phyloP scores from a whole-genome alignment of 2,329 filamentous ascomycete species.

The Trichophaea hybrida region DNA sequence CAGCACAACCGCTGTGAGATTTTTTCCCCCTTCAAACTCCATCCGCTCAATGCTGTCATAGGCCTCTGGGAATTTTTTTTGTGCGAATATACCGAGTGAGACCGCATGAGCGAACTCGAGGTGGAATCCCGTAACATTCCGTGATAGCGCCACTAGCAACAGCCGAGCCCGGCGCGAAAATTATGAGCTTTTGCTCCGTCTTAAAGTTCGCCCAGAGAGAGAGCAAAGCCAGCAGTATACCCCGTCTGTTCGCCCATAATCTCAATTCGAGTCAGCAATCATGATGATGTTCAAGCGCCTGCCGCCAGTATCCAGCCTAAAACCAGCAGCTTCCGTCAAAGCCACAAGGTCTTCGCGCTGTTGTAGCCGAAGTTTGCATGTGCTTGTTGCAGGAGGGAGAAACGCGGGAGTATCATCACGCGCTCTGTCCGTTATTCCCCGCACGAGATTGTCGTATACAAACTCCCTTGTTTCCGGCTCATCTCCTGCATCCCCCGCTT shows the following conservation, averaged over 20 bases:
- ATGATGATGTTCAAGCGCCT: background rate
- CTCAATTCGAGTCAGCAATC: background rate
- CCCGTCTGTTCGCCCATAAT: background rate
- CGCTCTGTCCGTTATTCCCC: too few species aligned
- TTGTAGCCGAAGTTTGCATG: conserved; percentile 10
- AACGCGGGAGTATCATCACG: background rate
- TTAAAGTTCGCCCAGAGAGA: background rate
- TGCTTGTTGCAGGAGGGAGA: background rate
- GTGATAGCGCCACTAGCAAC: background rate
- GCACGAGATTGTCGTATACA: background rate
- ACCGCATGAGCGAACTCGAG: background rate
- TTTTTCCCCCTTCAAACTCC: background rate
- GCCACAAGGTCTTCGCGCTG: background rate
- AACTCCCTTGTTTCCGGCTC: conserved; percentile 11
- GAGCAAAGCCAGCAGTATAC: background rate
- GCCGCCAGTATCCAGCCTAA: background rate
- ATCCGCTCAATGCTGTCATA: background rate
- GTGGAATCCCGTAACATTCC: background rate
- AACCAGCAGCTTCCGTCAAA: background rate
- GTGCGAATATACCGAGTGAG: background rate
- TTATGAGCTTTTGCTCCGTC: background rate
- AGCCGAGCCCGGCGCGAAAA: background rate
- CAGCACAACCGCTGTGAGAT: background rate
- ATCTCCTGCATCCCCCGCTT: background rate
- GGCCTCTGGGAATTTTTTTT: background rate